Percentiles rank a stretch among this genome's conserved stretches.
Conservation (phyloP, 805 yeast genomes). For the Kodamaea laetipori region DNA sequence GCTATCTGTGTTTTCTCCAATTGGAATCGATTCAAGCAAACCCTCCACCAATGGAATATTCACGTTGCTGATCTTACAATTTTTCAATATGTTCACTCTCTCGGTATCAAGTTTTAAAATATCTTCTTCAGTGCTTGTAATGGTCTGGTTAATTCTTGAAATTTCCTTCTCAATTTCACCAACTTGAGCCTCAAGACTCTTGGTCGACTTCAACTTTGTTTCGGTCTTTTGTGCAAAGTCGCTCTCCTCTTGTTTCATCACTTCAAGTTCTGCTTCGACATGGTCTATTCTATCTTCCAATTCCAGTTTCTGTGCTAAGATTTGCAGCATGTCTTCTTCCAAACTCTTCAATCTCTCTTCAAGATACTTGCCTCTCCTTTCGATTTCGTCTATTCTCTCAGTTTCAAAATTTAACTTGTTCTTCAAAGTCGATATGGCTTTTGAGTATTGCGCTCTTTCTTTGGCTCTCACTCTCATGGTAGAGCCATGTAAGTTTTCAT, state of each 20-base stretch:
- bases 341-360: slow-evolving; percentile 39
- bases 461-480: slow-evolving; percentile 55
- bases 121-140: slow-evolving; percentile 51
- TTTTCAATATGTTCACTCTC: slow-evolving; percentile 59
- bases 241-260: slow-evolving; percentile 23
- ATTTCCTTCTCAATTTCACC: slow-evolving; percentile 42
- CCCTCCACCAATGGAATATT: slow-evolving; percentile 65
- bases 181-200: slow-evolving; percentile 33
- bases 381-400: slow-evolving; percentile 57
- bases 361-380: slow-evolving; percentile 47
- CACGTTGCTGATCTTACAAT: slow-evolving; percentile 73
- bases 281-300: slow-evolving; percentile 25
- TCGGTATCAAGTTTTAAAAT: slow-evolving; percentile 56
- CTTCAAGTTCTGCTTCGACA: slow-evolving; percentile 32
- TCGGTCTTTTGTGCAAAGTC: slow-evolving; percentile 14
- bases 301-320: slow-evolving; percentile 36
- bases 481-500: slow-evolving; percentile 69
- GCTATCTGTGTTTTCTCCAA: slow-evolving; percentile 50
- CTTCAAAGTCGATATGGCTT: slow-evolving; percentile 60
- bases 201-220: slow-evolving; percentile 30
- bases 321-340: slow-evolving; percentile 31
- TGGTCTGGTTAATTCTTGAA: slow-evolving; percentile 29
- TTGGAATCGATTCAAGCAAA: slow-evolving; percentile 58
- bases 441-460: slow-evolving; percentile 61
- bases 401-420: slow-evolving; percentile 66